phyloP scores from a whole-genome alignment of 192 early-diverging fungal genomes.

The Gamsiella multidivaricata region DNA sequence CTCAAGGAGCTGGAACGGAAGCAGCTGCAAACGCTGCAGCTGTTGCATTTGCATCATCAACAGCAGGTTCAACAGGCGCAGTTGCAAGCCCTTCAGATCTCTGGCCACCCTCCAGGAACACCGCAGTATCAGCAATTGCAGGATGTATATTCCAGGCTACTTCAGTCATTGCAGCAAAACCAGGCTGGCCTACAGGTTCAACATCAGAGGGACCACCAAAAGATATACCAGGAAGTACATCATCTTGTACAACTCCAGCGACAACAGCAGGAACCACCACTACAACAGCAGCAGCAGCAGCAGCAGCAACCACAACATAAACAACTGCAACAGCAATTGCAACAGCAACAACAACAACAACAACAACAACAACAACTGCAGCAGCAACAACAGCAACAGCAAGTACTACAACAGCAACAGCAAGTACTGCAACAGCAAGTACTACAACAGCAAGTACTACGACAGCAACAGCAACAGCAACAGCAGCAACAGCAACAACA shows the following conservation, averaged over 20 bases:
- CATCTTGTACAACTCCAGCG: slow-evolving; percentile 3
- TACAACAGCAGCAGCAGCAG: background rate
- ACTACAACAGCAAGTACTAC: background rate
- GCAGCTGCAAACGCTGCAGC: no score
- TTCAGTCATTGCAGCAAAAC: no score
- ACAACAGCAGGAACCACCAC: background rate
- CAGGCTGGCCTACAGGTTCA: no score
- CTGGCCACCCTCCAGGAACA: no score
- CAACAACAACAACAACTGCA: background rate
- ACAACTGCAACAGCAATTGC: background rate
- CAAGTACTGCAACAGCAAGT: background rate
- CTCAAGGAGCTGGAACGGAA: no score
- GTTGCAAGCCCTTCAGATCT: no score
- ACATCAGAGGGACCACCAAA: no score
- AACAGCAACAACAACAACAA: slow-evolving; percentile 7
- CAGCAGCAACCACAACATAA: background rate
- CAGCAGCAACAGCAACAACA: background rate
- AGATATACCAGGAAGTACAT: background rate
- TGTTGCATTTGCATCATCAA: no score
- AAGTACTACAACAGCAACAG: background rate
- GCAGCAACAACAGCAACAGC: background rate
- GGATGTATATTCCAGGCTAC: no score
- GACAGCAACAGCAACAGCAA: background rate
- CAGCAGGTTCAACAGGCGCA: no score
- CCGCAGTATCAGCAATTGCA: no score